These are phyloP conservation scores for Thermomyces lanuginosus DNA, from an alignment of 2,329 filamentous ascomycete species.

Conservation along the genomic window DNA sequence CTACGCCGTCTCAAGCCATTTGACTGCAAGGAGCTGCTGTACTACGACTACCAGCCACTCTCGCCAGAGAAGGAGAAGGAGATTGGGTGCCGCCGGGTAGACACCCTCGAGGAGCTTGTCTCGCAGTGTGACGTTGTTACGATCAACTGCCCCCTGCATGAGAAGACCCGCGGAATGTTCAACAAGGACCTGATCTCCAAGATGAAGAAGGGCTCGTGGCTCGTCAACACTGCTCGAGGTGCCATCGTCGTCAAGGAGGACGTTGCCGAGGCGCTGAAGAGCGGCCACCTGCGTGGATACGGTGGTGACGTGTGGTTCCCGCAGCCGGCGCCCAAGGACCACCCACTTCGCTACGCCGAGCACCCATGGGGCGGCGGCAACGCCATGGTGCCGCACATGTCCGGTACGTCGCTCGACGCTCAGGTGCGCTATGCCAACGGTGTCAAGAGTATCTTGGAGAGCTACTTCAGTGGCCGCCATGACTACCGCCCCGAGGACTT, in stretches of 20 bases:
- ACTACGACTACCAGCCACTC: conserved; percentile 98
- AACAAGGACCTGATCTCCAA: conserved; percentile 97
- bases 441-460: conserved; percentile 76
- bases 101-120: conserved; percentile 81
- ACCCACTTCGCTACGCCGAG: conserved; percentile 80
- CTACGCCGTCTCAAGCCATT: conserved; percentile 91
- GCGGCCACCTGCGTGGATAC: conserved; percentile 50
- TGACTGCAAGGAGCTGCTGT: conserved; percentile 98
- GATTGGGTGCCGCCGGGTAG: conserved; percentile 84
- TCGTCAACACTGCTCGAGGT: conserved; percentile 95
- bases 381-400: conserved; percentile 98
- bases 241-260: conserved; percentile 99
- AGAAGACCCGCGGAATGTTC: conserved; percentile 91
- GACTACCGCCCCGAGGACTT: conserved; percentile 85
- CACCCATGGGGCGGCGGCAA: conserved; percentile 94
- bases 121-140: conserved; percentile 92
- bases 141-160: conserved; percentile 98
- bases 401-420: conserved; percentile 92
- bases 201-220: conserved; percentile 98
- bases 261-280: conserved; percentile 82
- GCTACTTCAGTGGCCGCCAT: conserved; percentile 71
- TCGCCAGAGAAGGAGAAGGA: conserved; percentile 73
- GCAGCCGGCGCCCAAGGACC: conserved; percentile 85
- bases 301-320: conserved; percentile 63
- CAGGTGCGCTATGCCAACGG: conserved; percentile 83